Conservation (phyloP, 2,329 filamentous ascomycete genomes). For the Triangularia setosa region DNA sequence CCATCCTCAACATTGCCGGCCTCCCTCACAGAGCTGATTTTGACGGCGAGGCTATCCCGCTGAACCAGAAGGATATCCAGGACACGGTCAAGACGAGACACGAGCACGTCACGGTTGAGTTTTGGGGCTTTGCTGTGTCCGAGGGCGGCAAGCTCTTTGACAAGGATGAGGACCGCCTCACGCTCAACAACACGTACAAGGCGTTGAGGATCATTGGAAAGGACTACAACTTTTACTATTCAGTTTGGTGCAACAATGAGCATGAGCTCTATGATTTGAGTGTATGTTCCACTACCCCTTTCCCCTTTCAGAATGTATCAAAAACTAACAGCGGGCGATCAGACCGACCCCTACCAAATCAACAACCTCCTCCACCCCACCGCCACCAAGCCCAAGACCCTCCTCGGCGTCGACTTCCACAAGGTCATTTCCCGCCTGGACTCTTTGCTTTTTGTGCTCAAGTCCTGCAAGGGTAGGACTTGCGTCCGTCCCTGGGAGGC, state of each 20-base stretch:
- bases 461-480: constrained; percentile 52
- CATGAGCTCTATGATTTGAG: constrained; percentile 62
- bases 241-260: constrained; percentile 66
- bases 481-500: constrained; percentile 55
- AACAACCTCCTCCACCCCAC: constrained; percentile 37
- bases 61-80: constrained; percentile 30
- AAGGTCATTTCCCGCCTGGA: constrained; percentile 51
- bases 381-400: constrained; percentile 12
- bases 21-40: constrained; percentile 45
- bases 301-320: neutral
- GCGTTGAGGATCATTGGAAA: constrained; percentile 50
- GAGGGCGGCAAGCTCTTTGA: constrained; percentile 38
- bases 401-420: constrained; percentile 34
- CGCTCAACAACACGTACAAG: constrained; percentile 57
- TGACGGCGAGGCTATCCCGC: constrained; percentile 51
- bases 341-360: constrained; percentile 50
- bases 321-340: neutral
- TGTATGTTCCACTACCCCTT: constrained; percentile 34
- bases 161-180: constrained; percentile 20
- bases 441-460: constrained; percentile 55
- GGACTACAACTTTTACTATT: constrained; percentile 60
- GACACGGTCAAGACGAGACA: constrained; percentile 30
- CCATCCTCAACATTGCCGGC: constrained; percentile 47
- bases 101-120: constrained; percentile 58
- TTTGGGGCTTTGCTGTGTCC: constrained; percentile 44